phyloP scores from a whole-genome alignment of 306 rosid genomes.

The barrel medic (Medicago truncatula) region MtrunA17r5.0-ANR NC_053045.1:43815501-43816000 shows the following conservation, averaged over 20 bases:
- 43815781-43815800: constrained; percentile 63
- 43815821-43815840: constrained; percentile 70
- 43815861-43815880: constrained; percentile 75
- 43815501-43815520: background rate
- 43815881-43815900: constrained; percentile 74
- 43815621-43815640: background rate
- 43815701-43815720: constrained; percentile 86
- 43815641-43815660: background rate
- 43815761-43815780: constrained; percentile 61
- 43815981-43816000: constrained; percentile 13
- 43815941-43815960: constrained; percentile 12
- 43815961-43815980: constrained; percentile 6
- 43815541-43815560: background rate
- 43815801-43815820: constrained; percentile 92
- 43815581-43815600: background rate
- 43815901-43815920: constrained; percentile 55
- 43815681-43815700: constrained; percentile 50
- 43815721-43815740: constrained; percentile 81
- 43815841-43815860: constrained; percentile 84
- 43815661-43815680: constrained; percentile 28
- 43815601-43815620: constrained; percentile 22
- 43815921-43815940: constrained; percentile 3
- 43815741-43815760: constrained; percentile 68
- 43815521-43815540: background rate
- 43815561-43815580: background rate